A percentile compares a stretch with the other conserved stretches of the same genome.
phyloP scores from a whole-genome alignment of 83 land plant genomes.

The Larix sibirica region DNA sequence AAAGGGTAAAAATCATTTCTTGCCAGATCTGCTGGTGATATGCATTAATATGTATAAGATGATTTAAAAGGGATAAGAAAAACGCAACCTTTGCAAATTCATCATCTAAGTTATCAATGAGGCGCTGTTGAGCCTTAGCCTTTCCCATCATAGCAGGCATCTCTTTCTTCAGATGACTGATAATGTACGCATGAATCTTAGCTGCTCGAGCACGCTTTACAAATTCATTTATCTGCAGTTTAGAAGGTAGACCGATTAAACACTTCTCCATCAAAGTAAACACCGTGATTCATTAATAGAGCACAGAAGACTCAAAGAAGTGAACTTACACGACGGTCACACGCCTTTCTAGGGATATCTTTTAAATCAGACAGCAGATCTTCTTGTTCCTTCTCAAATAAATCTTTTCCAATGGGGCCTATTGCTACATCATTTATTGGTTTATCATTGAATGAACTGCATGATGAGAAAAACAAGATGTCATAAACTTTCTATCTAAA shows the following conservation, averaged over 20 bases:
- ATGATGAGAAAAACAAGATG: conserved; percentile 9
- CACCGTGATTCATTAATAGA: background rate
- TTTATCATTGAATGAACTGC: conserved; percentile 95
- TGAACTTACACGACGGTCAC: conserved; percentile 82
- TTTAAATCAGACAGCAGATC: conserved; percentile 86
- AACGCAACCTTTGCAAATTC: conserved; percentile 85
- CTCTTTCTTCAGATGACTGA: conserved; percentile 91
- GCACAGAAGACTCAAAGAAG: background rate
- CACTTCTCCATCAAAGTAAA: background rate
- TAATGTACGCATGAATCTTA: conserved; percentile 91
- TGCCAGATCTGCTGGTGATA: background rate
- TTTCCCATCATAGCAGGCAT: conserved; percentile 99
- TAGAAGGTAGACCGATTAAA: conserved; percentile 2
- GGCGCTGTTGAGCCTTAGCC: conserved; percentile 85
- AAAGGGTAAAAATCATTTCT: background rate
- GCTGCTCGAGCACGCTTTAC: conserved; percentile 98
- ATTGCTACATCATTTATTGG: conserved; percentile 70
- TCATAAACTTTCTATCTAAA: background rate
- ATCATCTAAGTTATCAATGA: conserved; percentile 82
- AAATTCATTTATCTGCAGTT: conserved; percentile 90
- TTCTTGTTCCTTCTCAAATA: conserved; percentile 92
- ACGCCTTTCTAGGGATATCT: conserved; percentile 96
- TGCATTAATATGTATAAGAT: conserved; percentile 11
- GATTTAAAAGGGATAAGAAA: background rate
- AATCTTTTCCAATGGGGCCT: conserved; percentile 85